These are phyloP conservation scores for Moricandia arvensis DNA, from an alignment of 345 rosid genomes.

Conservation along the genomic window DNA sequence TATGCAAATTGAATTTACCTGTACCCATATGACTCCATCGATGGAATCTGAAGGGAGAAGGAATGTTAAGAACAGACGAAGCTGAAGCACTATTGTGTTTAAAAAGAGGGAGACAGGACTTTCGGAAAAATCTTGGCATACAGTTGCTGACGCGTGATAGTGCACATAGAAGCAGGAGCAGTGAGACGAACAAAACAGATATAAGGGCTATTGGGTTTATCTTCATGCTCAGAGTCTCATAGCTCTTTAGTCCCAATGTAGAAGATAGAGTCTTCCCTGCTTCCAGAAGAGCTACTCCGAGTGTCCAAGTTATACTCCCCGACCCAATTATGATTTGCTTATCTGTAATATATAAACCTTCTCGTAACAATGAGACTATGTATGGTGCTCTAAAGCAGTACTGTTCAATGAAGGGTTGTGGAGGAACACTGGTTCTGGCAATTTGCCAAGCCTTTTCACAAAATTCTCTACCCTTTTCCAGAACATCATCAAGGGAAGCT, in stretches of 20 bases:
- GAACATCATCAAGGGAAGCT: constrained; percentile 87
- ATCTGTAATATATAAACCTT: constrained; percentile 90
- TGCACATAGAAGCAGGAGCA: constrained; percentile 72
- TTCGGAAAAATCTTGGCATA: constrained; percentile 62
- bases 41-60: constrained; percentile 75
- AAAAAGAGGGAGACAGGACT: constrained; percentile 76
- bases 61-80: constrained; percentile 67
- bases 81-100: constrained; percentile 60
- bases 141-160: constrained; percentile 69
- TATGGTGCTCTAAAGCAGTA: constrained; percentile 99
- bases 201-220: constrained; percentile 65
- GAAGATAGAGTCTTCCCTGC: constrained; percentile 76
- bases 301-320: constrained; percentile 97
- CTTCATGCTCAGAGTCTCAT: constrained; percentile 60
- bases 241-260: constrained; percentile 56
- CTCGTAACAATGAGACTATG: constrained; percentile 71
- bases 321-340: constrained; percentile 75
- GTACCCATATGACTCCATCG: constrained; percentile 88
- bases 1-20: constrained; percentile 46
- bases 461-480: constrained; percentile 82
- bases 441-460: constrained; percentile 79
- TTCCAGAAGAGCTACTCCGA: constrained; percentile 88
- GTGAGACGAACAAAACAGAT: constrained; percentile 53
- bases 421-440: constrained; percentile 80
- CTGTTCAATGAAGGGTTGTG: constrained; percentile 97